Conservation (phyloP, 2,329 filamentous ascomycete genomes). For the Escovopsis sp. region DNA sequence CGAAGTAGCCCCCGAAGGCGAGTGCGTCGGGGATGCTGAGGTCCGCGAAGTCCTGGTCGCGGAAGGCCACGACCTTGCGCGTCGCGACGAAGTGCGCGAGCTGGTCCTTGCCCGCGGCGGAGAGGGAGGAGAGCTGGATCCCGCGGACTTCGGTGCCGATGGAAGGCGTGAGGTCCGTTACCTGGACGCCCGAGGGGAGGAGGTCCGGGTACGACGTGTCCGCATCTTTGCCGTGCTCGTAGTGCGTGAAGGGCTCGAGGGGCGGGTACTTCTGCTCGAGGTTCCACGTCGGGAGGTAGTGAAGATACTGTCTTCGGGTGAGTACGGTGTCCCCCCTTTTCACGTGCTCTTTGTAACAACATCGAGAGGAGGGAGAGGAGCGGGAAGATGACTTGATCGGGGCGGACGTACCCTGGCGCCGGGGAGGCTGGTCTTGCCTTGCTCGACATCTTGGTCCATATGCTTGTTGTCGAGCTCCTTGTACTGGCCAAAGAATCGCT, state of each 20-base stretch:
- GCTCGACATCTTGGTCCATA: conserved; percentile 14
- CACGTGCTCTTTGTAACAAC: no score
- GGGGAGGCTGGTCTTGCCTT: conserved; percentile 14
- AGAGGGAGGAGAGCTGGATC: conserved; percentile 56
- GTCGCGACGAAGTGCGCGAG: conserved; percentile 61
- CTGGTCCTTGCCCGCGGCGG: conserved; percentile 57
- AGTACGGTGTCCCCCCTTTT: not conserved
- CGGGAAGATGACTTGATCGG: not conserved
- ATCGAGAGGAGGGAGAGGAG: no score
- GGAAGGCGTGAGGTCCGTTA: conserved; percentile 52
- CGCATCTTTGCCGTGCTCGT: conserved; percentile 63
- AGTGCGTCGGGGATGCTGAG: conserved; percentile 56
- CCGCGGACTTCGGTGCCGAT: conserved; percentile 61
- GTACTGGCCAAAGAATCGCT: conserved; percentile 15
- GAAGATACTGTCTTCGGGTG: conserved; percentile 36
- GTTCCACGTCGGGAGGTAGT: conserved; percentile 63
- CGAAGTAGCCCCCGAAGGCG: conserved; percentile 60
- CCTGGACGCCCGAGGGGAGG: conserved; percentile 34
- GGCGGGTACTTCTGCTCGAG: conserved; percentile 49
- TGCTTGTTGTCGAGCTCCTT: conserved; percentile 16
- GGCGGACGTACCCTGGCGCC: conserved; percentile 13
- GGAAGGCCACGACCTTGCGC: conserved; percentile 67
- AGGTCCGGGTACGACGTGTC: conserved; percentile 56
- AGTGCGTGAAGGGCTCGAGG: conserved; percentile 54
- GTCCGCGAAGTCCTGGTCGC: conserved; percentile 57